Evolutionary conservation across 495 filamentous ascomycete species (phyloP).

Genomic region (Annulohypoxylon stygium): DNA sequence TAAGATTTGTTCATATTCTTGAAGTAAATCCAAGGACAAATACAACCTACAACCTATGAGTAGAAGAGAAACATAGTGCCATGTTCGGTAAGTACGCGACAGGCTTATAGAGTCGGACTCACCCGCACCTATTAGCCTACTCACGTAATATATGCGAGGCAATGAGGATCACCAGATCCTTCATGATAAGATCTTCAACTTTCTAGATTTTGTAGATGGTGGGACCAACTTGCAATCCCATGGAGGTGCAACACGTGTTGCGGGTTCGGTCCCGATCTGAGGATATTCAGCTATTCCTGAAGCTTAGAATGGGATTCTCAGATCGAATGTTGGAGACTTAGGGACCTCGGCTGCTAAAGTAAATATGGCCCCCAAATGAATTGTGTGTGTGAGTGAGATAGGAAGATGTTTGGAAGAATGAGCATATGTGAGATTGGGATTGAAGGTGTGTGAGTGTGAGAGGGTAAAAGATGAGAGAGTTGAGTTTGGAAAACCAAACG

Average conservation of each 20-base stretch:
- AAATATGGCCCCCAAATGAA: not conserved
- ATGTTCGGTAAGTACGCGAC: slow-evolving; percentile 11
- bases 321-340: slow-evolving; percentile 5
- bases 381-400: slow-evolving; percentile 1
- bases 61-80: slow-evolving; percentile 27
- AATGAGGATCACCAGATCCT: slow-evolving; percentile 37
- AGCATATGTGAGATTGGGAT: not conserved
- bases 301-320: slow-evolving; percentile 13
- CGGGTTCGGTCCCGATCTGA: slow-evolving; percentile 1
- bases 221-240: slow-evolving; percentile 7
- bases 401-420: not conserved
- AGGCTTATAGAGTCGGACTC: not conserved
- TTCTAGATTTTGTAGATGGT: slow-evolving; percentile 1
- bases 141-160: slow-evolving; percentile 24
- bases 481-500: not conserved
- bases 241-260: slow-evolving; percentile 23
- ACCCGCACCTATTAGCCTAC: not conserved
- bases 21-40: not conserved
- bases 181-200: slow-evolving; percentile 22
- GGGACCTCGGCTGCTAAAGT: not conserved
- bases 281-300: slow-evolving; percentile 20
- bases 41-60: not conserved
- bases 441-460: not conserved
- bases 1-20: not conserved
- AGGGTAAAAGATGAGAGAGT: not conserved